Conservation (phyloP, 441 rosid genomes). For the Pelargonium fulgidum region DNA sequence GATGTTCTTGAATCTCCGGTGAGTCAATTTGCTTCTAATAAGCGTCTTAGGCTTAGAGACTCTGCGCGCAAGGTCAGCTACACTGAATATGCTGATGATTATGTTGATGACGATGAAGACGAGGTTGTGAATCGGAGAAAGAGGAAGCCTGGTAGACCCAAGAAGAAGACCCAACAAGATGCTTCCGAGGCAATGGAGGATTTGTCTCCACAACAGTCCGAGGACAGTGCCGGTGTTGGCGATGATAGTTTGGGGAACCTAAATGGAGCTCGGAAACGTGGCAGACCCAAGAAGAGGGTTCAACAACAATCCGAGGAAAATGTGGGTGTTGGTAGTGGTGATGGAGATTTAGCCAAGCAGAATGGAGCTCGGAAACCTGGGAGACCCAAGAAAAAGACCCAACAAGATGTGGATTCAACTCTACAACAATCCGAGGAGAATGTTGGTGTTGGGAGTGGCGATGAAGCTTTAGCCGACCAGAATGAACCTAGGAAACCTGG, state of each 20-base stretch:
- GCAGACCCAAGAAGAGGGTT: background rate
- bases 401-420: background rate
- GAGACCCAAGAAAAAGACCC: background rate
- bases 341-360: background rate
- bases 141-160: background rate
- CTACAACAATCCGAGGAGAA: background rate
- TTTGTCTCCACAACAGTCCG: background rate
- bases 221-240: background rate
- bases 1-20: no score
- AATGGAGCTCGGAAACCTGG: background rate
- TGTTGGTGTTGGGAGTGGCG: background rate
- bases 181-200: background rate
- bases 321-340: background rate
- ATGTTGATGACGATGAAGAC: no score
- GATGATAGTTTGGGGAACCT: background rate
- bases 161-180: background rate
- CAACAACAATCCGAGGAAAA: background rate
- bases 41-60: no score
- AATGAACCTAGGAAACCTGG: background rate
- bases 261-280: background rate
- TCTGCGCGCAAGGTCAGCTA: no score
- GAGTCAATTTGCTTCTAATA: no score
- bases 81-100: no score
- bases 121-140: no score
- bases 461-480: background rate